These are phyloP conservation scores for Orbilia quercus DNA, from an alignment of 2,329 filamentous ascomycete species.

Conservation along the genomic window DNA sequence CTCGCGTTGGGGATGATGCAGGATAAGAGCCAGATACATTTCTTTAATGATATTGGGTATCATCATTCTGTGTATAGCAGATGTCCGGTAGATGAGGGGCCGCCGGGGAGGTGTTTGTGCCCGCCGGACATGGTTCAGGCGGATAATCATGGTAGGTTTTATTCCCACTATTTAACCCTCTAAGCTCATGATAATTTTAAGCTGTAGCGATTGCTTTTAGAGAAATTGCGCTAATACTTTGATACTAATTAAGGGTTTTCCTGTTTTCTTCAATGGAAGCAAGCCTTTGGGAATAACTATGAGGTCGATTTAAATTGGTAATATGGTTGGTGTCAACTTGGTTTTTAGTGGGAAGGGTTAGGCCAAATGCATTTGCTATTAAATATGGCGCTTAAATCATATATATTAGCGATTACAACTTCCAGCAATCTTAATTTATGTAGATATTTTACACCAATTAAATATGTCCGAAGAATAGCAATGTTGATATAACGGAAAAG, in stretches of 20 bases:
- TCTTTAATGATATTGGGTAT: slow-evolving; percentile 44
- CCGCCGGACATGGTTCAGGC: neutral
- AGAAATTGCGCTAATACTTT: neutral
- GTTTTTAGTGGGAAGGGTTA: too few relatives aligned
- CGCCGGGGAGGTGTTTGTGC: slow-evolving; percentile 25
- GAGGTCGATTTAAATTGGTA: slow-evolving; percentile 32
- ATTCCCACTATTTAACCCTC: neutral
- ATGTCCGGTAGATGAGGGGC: slow-evolving; percentile 21
- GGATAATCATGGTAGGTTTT: slow-evolving; percentile 26
- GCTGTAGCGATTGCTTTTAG: neutral
- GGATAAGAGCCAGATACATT: slow-evolving; percentile 31
- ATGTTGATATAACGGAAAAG: too few relatives aligned
- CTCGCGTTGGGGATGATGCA: slow-evolving; percentile 30
- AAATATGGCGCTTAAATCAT: too few relatives aligned
- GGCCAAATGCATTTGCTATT: too few relatives aligned
- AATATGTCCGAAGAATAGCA: too few relatives aligned
- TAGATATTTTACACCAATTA: too few relatives aligned
- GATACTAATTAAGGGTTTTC: slow-evolving; percentile 19
- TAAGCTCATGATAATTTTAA: too few relatives aligned
- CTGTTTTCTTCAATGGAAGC: slow-evolving; percentile 31
- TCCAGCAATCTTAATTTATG: too few relatives aligned
- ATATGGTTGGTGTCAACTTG: too few relatives aligned
- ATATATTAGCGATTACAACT: too few relatives aligned
- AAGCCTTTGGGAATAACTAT: slow-evolving; percentile 21
- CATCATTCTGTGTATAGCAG: slow-evolving; percentile 21